phyloP scores from a whole-genome alignment of 352 stramenopile genomes.

The Pythium grandisporangium region DNA sequence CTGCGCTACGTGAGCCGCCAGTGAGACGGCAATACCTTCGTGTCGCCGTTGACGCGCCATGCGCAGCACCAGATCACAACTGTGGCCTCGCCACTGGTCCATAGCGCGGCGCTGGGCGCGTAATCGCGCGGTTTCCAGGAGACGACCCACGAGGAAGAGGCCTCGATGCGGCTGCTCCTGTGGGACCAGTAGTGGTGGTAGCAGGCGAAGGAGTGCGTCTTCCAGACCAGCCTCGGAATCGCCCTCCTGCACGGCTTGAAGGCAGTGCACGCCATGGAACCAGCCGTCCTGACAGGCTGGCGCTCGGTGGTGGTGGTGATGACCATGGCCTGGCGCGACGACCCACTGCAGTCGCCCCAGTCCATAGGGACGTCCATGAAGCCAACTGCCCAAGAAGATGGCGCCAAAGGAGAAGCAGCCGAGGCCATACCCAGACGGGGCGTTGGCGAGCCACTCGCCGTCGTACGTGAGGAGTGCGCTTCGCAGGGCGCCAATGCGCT shows the following conservation, averaged over 20 bases:
- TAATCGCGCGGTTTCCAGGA: constrained; percentile 15
- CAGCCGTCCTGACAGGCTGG: too few species aligned
- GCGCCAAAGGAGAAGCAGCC: constrained; percentile 29
- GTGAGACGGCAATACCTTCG: constrained; percentile 6
- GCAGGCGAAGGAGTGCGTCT: background rate
- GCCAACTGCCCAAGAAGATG: constrained; percentile 32
- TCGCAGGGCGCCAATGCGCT: constrained; percentile 22
- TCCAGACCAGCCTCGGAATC: background rate
- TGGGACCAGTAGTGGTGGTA: constrained; percentile 5
- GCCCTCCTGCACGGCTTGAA: constrained; percentile 5
- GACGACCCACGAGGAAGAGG: constrained; percentile 15
- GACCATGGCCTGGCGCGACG: too few species aligned
- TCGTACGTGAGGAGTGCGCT: constrained; percentile 30
- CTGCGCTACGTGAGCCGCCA: constrained; percentile 14
- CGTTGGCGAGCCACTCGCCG: constrained; percentile 20
- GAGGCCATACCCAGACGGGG: constrained; percentile 23
- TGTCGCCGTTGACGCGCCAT: constrained; percentile 4
- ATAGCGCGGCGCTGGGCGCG: constrained; percentile 7
- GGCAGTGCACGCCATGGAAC: constrained; percentile 33
- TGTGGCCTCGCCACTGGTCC: constrained; percentile 13
- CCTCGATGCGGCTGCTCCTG: constrained; percentile 18
- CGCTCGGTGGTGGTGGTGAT: too few species aligned
- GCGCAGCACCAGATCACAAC: constrained; percentile 11
- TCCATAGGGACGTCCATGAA: constrained; percentile 17
- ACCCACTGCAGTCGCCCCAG: constrained; percentile 22